These are phyloP conservation scores for Ashbya aceris DNA, from an alignment of 1,139 yeast species.

Conservation along the genomic window DNA sequence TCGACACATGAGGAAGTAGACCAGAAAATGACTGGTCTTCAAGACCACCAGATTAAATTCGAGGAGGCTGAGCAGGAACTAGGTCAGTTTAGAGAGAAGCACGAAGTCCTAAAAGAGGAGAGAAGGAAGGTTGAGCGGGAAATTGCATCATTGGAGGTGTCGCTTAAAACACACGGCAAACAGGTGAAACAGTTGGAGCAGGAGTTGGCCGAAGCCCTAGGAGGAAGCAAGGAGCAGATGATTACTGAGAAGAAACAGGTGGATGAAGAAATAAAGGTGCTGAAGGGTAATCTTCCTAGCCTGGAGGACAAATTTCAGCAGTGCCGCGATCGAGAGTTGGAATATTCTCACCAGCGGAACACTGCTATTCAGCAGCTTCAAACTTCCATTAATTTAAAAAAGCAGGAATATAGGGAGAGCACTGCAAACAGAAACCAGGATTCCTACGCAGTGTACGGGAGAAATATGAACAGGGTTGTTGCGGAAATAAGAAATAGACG, in stretches of 20 bases:
- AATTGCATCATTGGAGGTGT: constrained; percentile 27
- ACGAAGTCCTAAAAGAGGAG: constrained; percentile 20
- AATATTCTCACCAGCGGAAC: constrained; percentile 10
- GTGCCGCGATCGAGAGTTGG: constrained; percentile 13
- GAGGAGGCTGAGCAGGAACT: constrained; percentile 21
- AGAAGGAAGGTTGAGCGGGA: constrained; percentile 26
- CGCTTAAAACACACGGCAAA: constrained; percentile 31
- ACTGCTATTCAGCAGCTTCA: constrained; percentile 8
- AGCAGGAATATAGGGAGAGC: constrained; percentile 3
- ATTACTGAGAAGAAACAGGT: constrained; percentile 1
- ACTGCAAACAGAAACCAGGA: constrained; percentile 13
- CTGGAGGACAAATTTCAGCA: constrained; percentile 16
- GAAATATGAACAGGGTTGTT: constrained; percentile 35
- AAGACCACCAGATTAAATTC: constrained; percentile 19
- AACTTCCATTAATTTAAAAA: constrained; percentile 3
- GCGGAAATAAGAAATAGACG: constrained; percentile 33
- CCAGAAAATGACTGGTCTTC: constrained; percentile 18
- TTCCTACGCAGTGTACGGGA: constrained; percentile 38
- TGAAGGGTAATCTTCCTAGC: constrained; percentile 9
- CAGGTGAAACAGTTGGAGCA: constrained; percentile 35
- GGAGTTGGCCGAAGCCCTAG: constrained; percentile 22
- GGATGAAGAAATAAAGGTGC: constrained; percentile 12
- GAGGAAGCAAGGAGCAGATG: constrained; percentile 25
- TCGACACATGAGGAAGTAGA: constrained; percentile 20
- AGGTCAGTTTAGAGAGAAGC: constrained; percentile 14